Evolutionary conservation across 2,329 filamentous ascomycete species (phyloP), one percentile per base, ranked within the genome.

Genomic region (Pyrenophora teres): DNA sequence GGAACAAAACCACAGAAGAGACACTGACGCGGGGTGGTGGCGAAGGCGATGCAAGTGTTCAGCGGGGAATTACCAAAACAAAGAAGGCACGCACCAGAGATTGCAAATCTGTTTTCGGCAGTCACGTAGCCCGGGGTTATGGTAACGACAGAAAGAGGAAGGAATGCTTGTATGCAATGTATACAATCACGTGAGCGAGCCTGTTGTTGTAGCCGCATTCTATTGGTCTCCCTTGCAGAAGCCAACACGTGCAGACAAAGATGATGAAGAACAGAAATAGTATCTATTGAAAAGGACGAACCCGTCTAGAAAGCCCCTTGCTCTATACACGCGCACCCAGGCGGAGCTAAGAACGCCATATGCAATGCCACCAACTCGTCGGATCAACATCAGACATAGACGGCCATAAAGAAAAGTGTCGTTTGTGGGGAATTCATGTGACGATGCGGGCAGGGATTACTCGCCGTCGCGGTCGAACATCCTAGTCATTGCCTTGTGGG

Each of bases 401-500:
- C 51, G 54, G 32, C 19, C 16, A 36, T 42, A 51, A 53, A 44
- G 35, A 49, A 50, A 54, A 49, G 45, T n/a, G 25, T 39, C 37
- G 2, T 36, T 31, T 6, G 31, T 41, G 37, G 19, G 38, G n/a
- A 23, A 21, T 46, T 15, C 6, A 15, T 25, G 23, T 18, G 5
- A 27, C 18, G 31, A 13, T 9, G 15, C 5, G 8, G 12, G 18
- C 7, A 8, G 7, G 7, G 21, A 21, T 53, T 67, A 73, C 53
- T 73, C 68, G 40, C 56, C 68, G 40, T 71, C 69, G 6, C 59
- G 56, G 48, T 79, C 84, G 70, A 93, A 90, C 41, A 83, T 77
- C 81, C 86, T 92, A 60, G 84, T 87, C 88, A 94, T 91, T 39
- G 86, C 86, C 76, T 90, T 87, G 69, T 94, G 89, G 37, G 90